Percentiles rank a stretch among this genome's conserved stretches.
Evolutionary conservation across 495 filamentous ascomycete species (phyloP).

Genomic region (Trichoderma gamsii): DNA sequence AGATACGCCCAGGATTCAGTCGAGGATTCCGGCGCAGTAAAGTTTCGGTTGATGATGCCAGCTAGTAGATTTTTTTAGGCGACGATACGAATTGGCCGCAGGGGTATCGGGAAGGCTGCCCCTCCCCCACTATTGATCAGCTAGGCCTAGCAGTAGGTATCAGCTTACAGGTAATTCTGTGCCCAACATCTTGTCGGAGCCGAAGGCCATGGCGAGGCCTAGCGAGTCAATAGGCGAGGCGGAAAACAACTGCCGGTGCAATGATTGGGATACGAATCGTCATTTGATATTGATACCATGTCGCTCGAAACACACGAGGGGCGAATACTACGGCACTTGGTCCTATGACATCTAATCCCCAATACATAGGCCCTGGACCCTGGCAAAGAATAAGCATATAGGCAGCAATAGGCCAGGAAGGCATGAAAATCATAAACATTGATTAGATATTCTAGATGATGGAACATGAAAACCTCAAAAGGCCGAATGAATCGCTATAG

Average conservation of each 20-base stretch:
- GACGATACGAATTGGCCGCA: neutral
- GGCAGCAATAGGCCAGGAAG: too few relatives aligned
- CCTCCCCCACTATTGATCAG: neutral
- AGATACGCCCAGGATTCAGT: neutral
- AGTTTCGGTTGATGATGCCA: neutral
- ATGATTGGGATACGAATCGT: neutral
- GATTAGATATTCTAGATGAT: too few relatives aligned
- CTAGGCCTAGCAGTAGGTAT: neutral
- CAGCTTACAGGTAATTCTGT: neutral
- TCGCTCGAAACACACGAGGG: too few relatives aligned
- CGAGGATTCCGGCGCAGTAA: neutral
- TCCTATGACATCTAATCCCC: too few relatives aligned
- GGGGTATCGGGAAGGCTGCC: conserved; percentile 13
- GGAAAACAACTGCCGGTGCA: neutral
- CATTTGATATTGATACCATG: neutral
- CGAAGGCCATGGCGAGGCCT: neutral
- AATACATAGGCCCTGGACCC: too few relatives aligned
- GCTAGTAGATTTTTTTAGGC: conserved; percentile 9
- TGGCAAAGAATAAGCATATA: too few relatives aligned
- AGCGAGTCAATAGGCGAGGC: neutral
- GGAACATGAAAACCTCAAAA: too few relatives aligned
- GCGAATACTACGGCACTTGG: too few relatives aligned
- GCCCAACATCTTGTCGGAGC: neutral
- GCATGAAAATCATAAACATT: too few relatives aligned
- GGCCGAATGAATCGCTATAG: too few relatives aligned